Base-by-base conservation (phyloP, 495 filamentous ascomycete genomes). In the Elasticomyces elasticus region DNA sequence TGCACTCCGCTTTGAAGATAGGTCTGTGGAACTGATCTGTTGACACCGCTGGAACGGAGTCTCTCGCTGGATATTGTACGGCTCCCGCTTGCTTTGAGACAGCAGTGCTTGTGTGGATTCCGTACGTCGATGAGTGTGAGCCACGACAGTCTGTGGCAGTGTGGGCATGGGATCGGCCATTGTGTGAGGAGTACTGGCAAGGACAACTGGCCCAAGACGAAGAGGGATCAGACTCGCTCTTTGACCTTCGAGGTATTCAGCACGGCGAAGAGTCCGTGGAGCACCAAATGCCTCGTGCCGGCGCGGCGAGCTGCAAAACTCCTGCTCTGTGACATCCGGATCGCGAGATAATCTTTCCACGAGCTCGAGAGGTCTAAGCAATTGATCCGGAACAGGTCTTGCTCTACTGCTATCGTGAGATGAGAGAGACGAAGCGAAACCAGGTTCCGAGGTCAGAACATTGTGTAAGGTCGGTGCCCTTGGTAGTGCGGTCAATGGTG, bases 131-230 rank as follows among this genome's bases (percentile, higher is more conserved):
- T 25, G 52, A 3, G 15, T 5, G 13, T 17, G 5, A 5, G 15
- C 20, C 17, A 22, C 10, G 35, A n/a, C 10, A 13, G 9, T 24
- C 7, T 52, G 7, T 17, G 22, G 1, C 26, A 19, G 28, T 19
- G 24, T 49, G 2, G 43, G 35, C 11, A 25, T 40, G 33, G 20
- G 5, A 6, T 22, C 20, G 13, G 4, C 22, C n/a, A 26, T 17
- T 12, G 25, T 45, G 5, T 23, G 42, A 45, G 20, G 51, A 22
- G 15, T 45, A n/a, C n/a, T 12, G 23, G 38, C 20, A 30, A 59
- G 51, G 7, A 53, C 51, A 6, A 59, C 51, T 11, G 56, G 56
- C 12, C 50, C 56, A 15, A 59, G 56, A 17, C 40, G 22, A 20
- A 59, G 27, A 5, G 56, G 56, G 13, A 59, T 26, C 35, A 59